Conservation (phyloP, 2,329 filamentous ascomycete species). For the Fusarium haematococcum region DNA sequence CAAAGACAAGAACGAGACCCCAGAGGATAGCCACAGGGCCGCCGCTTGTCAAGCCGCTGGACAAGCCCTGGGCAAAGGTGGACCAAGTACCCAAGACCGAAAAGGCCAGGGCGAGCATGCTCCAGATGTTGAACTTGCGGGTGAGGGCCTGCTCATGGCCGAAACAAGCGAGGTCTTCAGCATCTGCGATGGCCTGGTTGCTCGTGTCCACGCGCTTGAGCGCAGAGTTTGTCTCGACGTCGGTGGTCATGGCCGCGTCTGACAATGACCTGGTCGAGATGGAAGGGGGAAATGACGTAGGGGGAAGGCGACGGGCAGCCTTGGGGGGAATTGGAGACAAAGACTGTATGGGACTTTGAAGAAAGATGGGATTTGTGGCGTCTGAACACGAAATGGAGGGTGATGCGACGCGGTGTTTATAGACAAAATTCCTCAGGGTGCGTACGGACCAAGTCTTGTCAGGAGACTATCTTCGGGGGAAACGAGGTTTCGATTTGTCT, state of each 20-base stretch:
- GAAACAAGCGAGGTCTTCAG: constrained; percentile 54
- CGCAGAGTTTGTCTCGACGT: constrained; percentile 40
- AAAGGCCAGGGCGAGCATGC: constrained; percentile 69
- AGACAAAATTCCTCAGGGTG: constrained; percentile 18
- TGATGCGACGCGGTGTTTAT: constrained; percentile 26
- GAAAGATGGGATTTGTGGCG: not conserved
- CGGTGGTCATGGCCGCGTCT: constrained; percentile 42
- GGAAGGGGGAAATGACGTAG: constrained; percentile 14
- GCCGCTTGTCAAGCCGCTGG: constrained; percentile 64
- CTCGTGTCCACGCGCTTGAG: constrained; percentile 37
- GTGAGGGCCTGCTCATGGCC: constrained; percentile 55
- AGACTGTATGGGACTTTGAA: not conserved
- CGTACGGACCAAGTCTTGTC: constrained; percentile 23
- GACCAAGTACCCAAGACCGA: constrained; percentile 69
- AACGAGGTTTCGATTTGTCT: not conserved
- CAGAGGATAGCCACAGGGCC: constrained; percentile 67
- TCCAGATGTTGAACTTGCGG: constrained; percentile 65
- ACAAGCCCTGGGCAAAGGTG: constrained; percentile 63
- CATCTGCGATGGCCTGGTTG: constrained; percentile 50
- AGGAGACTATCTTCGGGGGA: constrained; percentile 2
- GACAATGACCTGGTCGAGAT: constrained; percentile 36
- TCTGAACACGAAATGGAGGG: not conserved
- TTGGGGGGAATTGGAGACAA: not conserved
- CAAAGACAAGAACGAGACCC: constrained; percentile 64
- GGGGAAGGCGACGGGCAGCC: constrained; percentile 39